Percentiles rank a stretch among this genome's conserved stretches.
Conservation (phyloP, 2,329 filamentous ascomycete species). For the Paracorniculantispora psalliotae region DNA sequence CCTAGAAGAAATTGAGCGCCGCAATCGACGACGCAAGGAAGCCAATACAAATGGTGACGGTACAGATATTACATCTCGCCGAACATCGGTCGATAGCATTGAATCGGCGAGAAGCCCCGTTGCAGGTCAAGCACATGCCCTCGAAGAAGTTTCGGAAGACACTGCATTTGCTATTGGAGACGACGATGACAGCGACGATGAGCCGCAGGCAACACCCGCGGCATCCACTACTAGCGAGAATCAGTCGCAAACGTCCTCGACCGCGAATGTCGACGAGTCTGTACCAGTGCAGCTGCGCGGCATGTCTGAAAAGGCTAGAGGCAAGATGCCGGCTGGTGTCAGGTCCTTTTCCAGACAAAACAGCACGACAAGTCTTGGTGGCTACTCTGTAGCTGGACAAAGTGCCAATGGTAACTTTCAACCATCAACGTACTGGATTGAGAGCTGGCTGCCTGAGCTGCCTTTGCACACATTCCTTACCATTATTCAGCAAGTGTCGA, state of each 20-base stretch:
- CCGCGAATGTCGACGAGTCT: constrained; percentile 65
- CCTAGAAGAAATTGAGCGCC: constrained; percentile 82
- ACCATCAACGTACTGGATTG: constrained; percentile 80
- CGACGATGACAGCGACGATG: constrained; percentile 48
- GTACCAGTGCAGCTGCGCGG: constrained; percentile 78
- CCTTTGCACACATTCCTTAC: constrained; percentile 82
- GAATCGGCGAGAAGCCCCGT: constrained; percentile 49
- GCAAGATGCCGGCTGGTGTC: constrained; percentile 85
- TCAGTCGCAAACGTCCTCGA: constrained; percentile 62
- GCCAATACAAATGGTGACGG: constrained; percentile 44
- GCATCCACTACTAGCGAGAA: constrained; percentile 60
- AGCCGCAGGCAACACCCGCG: constrained; percentile 51
- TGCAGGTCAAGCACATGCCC: constrained; percentile 20
- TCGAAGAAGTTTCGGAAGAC: constrained; percentile 51
- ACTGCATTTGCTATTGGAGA: constrained; percentile 80
- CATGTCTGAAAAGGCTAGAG: constrained; percentile 95
- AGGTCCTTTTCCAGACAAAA: constrained; percentile 86
- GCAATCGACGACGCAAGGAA: constrained; percentile 67
- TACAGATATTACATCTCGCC: constrained; percentile 43
- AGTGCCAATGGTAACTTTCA: constrained; percentile 62
- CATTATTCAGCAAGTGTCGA: constrained; percentile 62
- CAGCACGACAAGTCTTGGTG: constrained; percentile 74
- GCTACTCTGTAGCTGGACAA: constrained; percentile 54
- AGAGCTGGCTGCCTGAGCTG: constrained; percentile 87
- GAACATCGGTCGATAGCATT: constrained; percentile 63